A percentile compares a stretch with the other conserved stretches of the same genome.
Conservation (phyloP, 2,329 filamentous ascomycete species). For the Shiraia bambusicola region DNA sequence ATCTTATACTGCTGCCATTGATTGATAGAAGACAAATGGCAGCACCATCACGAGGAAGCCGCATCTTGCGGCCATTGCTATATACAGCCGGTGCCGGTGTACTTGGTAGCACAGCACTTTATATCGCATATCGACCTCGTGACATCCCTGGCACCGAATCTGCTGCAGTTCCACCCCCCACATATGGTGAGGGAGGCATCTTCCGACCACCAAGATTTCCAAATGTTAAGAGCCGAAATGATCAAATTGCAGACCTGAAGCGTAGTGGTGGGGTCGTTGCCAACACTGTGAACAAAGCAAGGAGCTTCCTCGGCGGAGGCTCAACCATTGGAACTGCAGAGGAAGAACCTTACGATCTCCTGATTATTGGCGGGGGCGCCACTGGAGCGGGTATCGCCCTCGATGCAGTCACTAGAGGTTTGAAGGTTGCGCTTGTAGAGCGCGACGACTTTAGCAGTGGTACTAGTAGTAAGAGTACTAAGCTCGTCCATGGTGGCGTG, state of each 20-base stretch:
- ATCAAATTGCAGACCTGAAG: slow-evolving; percentile 65
- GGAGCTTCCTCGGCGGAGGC: slow-evolving; percentile 45
- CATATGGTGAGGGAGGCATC: slow-evolving; percentile 66
- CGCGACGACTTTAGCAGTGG: slow-evolving; percentile 80
- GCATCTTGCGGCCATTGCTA: slow-evolving; percentile 59
- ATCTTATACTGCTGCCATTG: slow-evolving; percentile 1
- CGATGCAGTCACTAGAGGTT: slow-evolving; percentile 74
- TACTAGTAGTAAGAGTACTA: slow-evolving; percentile 84
- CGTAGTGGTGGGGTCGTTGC: slow-evolving; percentile 50
- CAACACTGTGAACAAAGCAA: slow-evolving; percentile 39
- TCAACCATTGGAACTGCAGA: slow-evolving; percentile 29
- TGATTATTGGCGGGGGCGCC: slow-evolving; percentile 77
- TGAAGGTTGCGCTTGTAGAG: slow-evolving; percentile 80
- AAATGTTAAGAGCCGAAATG: slow-evolving; percentile 60
- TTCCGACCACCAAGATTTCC: slow-evolving; percentile 69
- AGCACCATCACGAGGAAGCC: slow-evolving; percentile 39
- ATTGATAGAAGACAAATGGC: slow-evolving; percentile 30
- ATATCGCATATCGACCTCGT: slow-evolving; percentile 67
- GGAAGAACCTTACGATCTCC: slow-evolving; percentile 68
- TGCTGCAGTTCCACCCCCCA: slow-evolving; percentile 69
- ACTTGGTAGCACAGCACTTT: slow-evolving; percentile 58
- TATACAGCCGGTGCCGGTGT: slow-evolving; percentile 60
- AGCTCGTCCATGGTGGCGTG: slow-evolving; percentile 82
- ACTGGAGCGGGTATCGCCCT: slow-evolving; percentile 80
- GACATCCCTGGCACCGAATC: slow-evolving; percentile 71